Base-by-base conservation (phyloP, 2,329 filamentous ascomycete genomes). In the Fusarium multiceps region DNA sequence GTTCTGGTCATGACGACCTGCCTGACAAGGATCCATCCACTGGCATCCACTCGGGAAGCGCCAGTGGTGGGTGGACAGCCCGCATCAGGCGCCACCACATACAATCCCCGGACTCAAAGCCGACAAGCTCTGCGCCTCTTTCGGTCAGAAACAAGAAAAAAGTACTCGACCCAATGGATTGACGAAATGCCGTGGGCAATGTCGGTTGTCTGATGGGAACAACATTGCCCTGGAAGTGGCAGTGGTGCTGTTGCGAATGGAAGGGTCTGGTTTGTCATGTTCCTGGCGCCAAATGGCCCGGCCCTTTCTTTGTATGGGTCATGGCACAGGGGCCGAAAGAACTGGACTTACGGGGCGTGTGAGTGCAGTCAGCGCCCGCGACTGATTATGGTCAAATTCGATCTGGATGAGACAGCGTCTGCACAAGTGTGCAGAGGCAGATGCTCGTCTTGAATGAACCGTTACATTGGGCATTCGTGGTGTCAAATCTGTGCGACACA, bases 11-110 rank as follows among this genome's bases (percentile, higher is more conserved):
- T 76, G 72, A 72, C 70, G 70, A 67, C 66, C 72, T 76, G 72
- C 70, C 58, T 66, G 72, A 74, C 74, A 72, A 73, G 72, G 74
- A 74, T 69, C 61, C 61, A 58, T 66, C 66, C 54, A 63, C 58
- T 74, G 65, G 65, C 74, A 75, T 76, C 74, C 74, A 76, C 74
- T 69, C 63, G 70, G 71, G 72, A 75, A 75, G 71, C 74, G 71
- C 73, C 74, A 75, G 55, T 72, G 68, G 65, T 71, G 68, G 69
- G 74, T 73, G 74, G 71, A 71, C 72, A 75, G 65, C 73, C 72
- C 67, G 73, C 73, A 75, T 72, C 68, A 73, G 71, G 72, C 74
- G 73, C 74, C 74, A 75, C 74, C 71, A 64, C 71, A 73, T 67
- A 63, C 68, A 72, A 74, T 73, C 71, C 71, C 73, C 69, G 59